These are phyloP conservation scores for Coemansia sp. DNA, from an alignment of 192 early-diverging fungal genomes.

Conservation along the genomic window DNA sequence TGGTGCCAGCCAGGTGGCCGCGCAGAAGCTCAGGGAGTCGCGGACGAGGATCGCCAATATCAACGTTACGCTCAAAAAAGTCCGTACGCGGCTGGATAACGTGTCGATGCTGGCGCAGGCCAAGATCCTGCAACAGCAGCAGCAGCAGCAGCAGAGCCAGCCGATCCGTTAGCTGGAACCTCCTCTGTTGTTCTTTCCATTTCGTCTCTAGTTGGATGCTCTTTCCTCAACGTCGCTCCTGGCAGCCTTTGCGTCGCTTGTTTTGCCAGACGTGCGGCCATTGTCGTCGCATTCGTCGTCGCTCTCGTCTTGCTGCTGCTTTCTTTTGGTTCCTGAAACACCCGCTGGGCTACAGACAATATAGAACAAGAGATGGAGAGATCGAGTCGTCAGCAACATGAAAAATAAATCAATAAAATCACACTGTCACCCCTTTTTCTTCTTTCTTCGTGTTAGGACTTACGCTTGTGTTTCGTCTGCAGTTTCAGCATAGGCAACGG, in stretches of 20 bases:
- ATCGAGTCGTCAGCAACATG: too few species aligned
- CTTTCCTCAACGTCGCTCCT: slow-evolving; percentile 19
- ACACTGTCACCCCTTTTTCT: too few species aligned
- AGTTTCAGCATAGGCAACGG: slow-evolving; percentile 64
- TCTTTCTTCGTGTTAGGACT: neutral
- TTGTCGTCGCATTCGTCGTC: neutral
- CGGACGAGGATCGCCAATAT: slow-evolving; percentile 31
- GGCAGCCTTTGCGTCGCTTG: slow-evolving; percentile 4
- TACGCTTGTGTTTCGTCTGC: slow-evolving; percentile 23
- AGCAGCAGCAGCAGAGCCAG: neutral
- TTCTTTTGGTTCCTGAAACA: slow-evolving; percentile 12
- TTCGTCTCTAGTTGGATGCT: neutral
- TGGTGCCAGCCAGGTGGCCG: slow-evolving; percentile 19
- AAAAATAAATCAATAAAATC: too few species aligned
- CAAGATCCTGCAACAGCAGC: slow-evolving; percentile 36
- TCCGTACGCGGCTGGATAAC: slow-evolving; percentile 37
- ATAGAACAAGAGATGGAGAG: neutral
- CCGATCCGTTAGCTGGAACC: neutral
- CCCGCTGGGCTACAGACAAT: slow-evolving; percentile 4
- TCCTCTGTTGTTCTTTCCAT: neutral
- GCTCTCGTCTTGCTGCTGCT: neutral
- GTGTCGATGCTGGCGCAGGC: slow-evolving; percentile 54
- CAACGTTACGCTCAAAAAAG: slow-evolving; percentile 42
- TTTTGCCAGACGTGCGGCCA: neutral
- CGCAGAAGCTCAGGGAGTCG: slow-evolving; percentile 30